phyloP scores from a whole-genome alignment of 1,139 yeast species.

The Candida glucosophila region DNA sequence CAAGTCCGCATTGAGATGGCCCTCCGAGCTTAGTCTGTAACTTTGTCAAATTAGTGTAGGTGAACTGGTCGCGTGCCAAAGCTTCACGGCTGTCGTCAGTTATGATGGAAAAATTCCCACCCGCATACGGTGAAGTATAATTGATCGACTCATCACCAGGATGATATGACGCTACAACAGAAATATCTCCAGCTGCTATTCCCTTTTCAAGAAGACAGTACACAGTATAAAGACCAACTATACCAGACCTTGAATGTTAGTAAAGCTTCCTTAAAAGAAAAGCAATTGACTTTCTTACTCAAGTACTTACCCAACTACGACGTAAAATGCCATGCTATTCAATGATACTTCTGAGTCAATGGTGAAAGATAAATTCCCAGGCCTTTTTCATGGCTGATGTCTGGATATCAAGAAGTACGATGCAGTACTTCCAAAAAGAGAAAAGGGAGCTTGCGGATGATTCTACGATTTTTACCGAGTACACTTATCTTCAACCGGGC shows the following conservation, averaged over 20 bases:
- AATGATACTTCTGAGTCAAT: too few species aligned
- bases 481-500: background rate
- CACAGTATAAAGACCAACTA: background rate
- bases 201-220: background rate
- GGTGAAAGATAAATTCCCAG: too few species aligned
- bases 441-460: too few species aligned
- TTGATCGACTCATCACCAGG: slow-evolving; percentile 32
- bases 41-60: slow-evolving; percentile 21
- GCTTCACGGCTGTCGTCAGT: slow-evolving; percentile 15
- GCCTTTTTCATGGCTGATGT: too few species aligned
- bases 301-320: background rate
- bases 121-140: slow-evolving; percentile 36
- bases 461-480: background rate
- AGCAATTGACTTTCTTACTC: background rate
- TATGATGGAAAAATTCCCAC: slow-evolving; percentile 40
- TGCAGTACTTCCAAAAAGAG: too few species aligned
- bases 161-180: slow-evolving; percentile 24
- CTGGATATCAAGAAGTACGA: too few species aligned
- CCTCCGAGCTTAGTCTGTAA: slow-evolving; percentile 28
- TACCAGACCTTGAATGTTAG: slow-evolving; percentile 1
- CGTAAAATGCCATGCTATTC: background rate
- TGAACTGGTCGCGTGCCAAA: slow-evolving; percentile 22
- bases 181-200: slow-evolving; percentile 10
- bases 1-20: slow-evolving; percentile 42
- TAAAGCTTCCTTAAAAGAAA: background rate